Conservation (phyloP, 306 rosid genomes). For the Calophaca sinica region DNA sequence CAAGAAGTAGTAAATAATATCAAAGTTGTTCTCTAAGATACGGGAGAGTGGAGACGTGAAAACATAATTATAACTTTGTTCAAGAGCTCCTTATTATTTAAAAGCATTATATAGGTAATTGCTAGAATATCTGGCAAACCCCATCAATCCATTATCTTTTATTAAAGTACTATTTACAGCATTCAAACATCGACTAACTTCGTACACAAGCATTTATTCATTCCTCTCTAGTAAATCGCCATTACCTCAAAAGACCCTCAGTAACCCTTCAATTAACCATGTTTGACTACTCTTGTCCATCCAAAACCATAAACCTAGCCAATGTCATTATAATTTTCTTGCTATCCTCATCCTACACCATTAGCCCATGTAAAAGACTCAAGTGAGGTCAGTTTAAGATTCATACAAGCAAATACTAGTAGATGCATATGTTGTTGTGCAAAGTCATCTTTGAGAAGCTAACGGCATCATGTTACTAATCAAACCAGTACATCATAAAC, state of each 20-base stretch:
- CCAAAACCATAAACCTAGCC: slow-evolving; percentile 19
- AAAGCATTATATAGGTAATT: background rate
- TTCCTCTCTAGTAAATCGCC: background rate
- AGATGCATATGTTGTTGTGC: background rate
- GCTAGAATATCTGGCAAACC: background rate
- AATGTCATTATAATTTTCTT: slow-evolving; percentile 5
- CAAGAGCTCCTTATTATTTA: background rate
- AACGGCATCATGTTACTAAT: slow-evolving; percentile 1
- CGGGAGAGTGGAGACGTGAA: background rate
- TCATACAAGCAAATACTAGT: background rate
- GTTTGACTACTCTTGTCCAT: background rate
- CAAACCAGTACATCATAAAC: slow-evolving; percentile 34
- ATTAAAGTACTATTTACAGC: slow-evolving; percentile 9
- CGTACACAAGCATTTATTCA: slow-evolving; percentile 29
- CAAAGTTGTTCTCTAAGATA: background rate
- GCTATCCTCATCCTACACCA: slow-evolving; percentile 36
- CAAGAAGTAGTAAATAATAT: slow-evolving; percentile 11
- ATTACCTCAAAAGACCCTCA: background rate
- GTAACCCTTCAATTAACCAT: background rate
- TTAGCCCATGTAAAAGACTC: slow-evolving; percentile 23
- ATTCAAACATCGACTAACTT: slow-evolving; percentile 15
- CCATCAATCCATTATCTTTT: background rate
- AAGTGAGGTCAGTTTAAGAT: slow-evolving; percentile 16
- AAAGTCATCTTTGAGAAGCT: background rate
- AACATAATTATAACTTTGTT: background rate